Evolutionary conservation across 257 asterid species (phyloP), one percentile per base, ranked within the genome.

Genomic region (Thymus mandschuricus): DNA sequence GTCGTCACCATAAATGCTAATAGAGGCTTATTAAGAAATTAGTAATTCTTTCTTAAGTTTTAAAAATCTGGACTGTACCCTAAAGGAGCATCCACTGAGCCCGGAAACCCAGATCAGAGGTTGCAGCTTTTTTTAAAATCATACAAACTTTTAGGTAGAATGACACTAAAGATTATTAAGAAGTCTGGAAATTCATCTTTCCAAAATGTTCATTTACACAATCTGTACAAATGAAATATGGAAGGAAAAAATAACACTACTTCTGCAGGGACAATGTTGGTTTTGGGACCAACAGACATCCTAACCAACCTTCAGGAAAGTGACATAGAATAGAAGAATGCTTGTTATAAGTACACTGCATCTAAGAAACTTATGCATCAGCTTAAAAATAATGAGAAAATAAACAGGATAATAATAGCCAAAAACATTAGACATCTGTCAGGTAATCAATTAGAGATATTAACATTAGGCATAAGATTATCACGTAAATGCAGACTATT

Each of bases 361-460:
- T 43, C 54, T 38, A 8, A 38, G 69, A 29, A 68, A 34, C 76
- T 51, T 11, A 69, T 48, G 30, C 12, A 60, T 48, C 38, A 59
- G 21, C 28, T 49, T 12, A 2, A n/a, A 71, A 35, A 35, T 45
- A 43, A 49, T 12, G 30, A 70, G 50, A 28, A 30, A 13, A 30
- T 11, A 33, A 44, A 46, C 27, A n/a, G 12, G 49, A 45, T 8
- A 38, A 12, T 38, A 61, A 60, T 11, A 49, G 35, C 50, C 5
- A 35, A 48, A 60, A 34, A 34, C 13, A 1, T 5, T 30, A 51
- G 15, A 62, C 28, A 41, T 56, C 48, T 29, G 44, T 43, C 6
- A 2, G 15, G 30, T 13, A 27, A 41, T 12, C 34, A 29, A 38
- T 55, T 10, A 21, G 21, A 21, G 21, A 21, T 21, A 21, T 21